Evolutionary conservation across 257 asterid genomes (phyloP).

Genomic region (Cordia subcordata): DNA sequence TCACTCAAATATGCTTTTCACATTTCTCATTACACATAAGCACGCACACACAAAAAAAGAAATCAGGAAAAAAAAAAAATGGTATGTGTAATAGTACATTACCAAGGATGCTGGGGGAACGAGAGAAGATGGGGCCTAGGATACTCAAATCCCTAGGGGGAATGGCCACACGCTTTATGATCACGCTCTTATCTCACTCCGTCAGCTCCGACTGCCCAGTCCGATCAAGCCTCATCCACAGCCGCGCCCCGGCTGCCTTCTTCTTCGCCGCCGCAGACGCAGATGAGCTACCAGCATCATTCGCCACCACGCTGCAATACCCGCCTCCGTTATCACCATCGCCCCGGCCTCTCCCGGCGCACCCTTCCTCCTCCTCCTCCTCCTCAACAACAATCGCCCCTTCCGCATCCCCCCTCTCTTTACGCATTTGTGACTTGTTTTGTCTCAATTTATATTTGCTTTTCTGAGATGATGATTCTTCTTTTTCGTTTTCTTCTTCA

Average conservation of each 20-base stretch:
- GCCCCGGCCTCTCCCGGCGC: conserved; percentile 6
- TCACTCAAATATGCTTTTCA: too few species aligned
- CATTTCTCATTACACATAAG: neutral
- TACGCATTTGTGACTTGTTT: neutral
- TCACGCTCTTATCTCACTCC: conserved; percentile 78
- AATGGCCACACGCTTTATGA: conserved; percentile 71
- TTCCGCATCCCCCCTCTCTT: conserved; percentile 1
- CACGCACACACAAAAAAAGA: neutral
- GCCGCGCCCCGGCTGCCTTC: conserved; percentile 75
- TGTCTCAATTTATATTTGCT: neutral
- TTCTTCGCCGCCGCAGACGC: conserved; percentile 36
- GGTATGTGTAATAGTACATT: neutral
- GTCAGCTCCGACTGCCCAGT: conserved; percentile 82
- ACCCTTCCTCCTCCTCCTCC: neutral
- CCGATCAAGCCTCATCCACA: conserved; percentile 96
- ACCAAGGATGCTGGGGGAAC: conserved; percentile 96
- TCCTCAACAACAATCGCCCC: neutral
- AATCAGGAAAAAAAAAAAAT: neutral
- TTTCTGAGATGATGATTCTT: neutral
- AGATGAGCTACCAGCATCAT: neutral
- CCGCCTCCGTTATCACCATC: neutral
- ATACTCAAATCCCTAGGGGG: conserved; percentile 95
- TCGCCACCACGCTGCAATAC: conserved; percentile 5
- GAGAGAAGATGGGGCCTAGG: conserved; percentile 93
- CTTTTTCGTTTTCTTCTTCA: conserved; percentile 3